These are phyloP conservation scores for Rhododendron ferrugineum DNA, from an alignment of 148 eudicot species.

Conservation along the genomic window DNA sequence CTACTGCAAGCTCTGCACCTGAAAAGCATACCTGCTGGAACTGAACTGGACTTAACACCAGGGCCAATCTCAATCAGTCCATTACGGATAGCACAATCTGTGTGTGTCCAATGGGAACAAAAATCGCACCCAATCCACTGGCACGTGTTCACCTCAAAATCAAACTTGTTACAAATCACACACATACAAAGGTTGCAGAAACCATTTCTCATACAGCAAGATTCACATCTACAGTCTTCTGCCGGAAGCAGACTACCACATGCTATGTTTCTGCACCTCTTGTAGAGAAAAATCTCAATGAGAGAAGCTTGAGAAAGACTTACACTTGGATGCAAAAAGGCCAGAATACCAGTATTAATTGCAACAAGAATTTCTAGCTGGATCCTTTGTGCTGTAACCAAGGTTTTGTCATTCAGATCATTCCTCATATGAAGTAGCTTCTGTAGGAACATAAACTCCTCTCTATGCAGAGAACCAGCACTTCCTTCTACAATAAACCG, in stretches of 20 bases:
- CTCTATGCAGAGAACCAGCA: conserved; percentile 48
- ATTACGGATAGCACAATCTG: conserved; percentile 57
- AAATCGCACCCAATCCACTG: conserved; percentile 72
- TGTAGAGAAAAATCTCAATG: conserved; percentile 49
- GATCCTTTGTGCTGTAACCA: conserved; percentile 43
- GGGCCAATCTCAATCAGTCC: conserved; percentile 49
- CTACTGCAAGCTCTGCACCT: conserved; percentile 61
- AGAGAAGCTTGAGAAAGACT: conserved; percentile 51
- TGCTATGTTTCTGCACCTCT: conserved; percentile 59
- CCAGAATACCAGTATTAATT: conserved; percentile 56
- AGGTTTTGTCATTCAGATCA: conserved; percentile 39
- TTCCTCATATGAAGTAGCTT: conserved; percentile 50
- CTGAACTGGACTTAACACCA: conserved; percentile 36
- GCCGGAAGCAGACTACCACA: conserved; percentile 54
- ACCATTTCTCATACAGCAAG: conserved; percentile 46
- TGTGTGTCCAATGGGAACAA: conserved; percentile 69
- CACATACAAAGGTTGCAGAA: conserved; percentile 72
- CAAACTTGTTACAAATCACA: conserved; percentile 54
- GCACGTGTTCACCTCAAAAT: conserved; percentile 60
- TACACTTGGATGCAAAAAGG: conserved; percentile 50
- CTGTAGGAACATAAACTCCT: conserved; percentile 43
- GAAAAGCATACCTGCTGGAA: conserved; percentile 47
- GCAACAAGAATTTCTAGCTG: conserved; percentile 60
- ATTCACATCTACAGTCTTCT: conserved; percentile 49
- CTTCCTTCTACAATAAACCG: conserved; percentile 50